These are phyloP conservation scores for Chaetomium sp. DNA, from an alignment of 2,329 filamentous ascomycete genomes.

Conservation along the genomic window DNA sequence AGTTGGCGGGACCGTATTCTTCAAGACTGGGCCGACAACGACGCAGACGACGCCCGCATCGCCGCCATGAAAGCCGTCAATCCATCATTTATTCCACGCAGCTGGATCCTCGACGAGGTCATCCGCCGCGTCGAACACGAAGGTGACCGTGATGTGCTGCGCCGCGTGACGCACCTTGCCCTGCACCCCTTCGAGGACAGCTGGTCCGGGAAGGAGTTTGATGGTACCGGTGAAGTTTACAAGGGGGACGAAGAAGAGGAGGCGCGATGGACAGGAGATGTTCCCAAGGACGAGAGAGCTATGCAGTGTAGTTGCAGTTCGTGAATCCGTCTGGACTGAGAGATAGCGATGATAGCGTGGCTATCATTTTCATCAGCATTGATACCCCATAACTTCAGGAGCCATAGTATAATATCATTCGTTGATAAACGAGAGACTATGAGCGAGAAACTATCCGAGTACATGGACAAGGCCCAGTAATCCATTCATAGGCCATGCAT, in stretches of 20 bases:
- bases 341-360: neutral
- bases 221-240: conserved; percentile 31
- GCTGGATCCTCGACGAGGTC: conserved; percentile 90
- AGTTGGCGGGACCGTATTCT: conserved; percentile 65
- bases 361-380: neutral
- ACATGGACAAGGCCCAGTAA: conserved; percentile 25
- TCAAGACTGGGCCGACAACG: conserved; percentile 54
- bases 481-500: conserved; percentile 23
- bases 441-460: conserved; percentile 23
- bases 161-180: conserved; percentile 73
- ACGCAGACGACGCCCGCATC: conserved; percentile 55
- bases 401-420: conserved; percentile 5
- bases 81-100: conserved; percentile 84
- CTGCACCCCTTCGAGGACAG: conserved; percentile 76
- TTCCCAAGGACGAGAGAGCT: conserved; percentile 67
- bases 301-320: conserved; percentile 97
- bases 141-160: conserved; percentile 71
- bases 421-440: conserved; percentile 24
- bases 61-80: conserved; percentile 78
- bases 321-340: conserved; percentile 32
- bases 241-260: conserved; percentile 65
- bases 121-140: conserved; percentile 83
- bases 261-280: conserved; percentile 75
- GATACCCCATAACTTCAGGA: neutral
- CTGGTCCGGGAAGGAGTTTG: conserved; percentile 53